Percentiles rank a stretch among this genome's conserved stretches.
These are phyloP conservation scores for Phytophthora crassamura DNA, from an alignment of 352 stramenopile species.

Conservation along the genomic window DNA sequence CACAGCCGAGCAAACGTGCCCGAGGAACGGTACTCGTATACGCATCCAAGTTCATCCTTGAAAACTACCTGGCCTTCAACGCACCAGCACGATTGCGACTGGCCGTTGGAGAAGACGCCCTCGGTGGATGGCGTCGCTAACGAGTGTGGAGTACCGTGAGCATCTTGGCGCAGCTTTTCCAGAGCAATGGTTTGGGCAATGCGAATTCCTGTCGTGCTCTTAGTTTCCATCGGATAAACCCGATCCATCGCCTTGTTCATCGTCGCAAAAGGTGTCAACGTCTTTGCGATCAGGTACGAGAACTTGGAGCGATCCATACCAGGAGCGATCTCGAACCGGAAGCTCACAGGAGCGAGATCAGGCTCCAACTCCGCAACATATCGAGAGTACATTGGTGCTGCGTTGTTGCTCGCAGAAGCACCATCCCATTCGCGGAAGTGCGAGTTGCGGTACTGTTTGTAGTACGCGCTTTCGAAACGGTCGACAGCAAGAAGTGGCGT, in stretches of 20 bases:
- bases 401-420: neutral
- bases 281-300: conserved; percentile 46
- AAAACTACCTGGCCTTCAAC: conserved; percentile 66
- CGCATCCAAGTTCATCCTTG: conserved; percentile 42
- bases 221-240: conserved; percentile 45
- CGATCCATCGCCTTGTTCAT: conserved; percentile 56
- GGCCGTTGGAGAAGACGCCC: conserved; percentile 23
- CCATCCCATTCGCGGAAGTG: conserved; percentile 58
- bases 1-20: conserved; percentile 53
- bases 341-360: conserved; percentile 29
- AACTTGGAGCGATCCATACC: conserved; percentile 68
- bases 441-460: conserved; percentile 53
- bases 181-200: conserved; percentile 54
- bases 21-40: conserved; percentile 71
- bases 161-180: conserved; percentile 47
- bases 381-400: conserved; percentile 12
- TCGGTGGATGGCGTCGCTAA: conserved; percentile 13
- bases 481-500: conserved; percentile 61
- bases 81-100: conserved; percentile 52
- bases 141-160: neutral
- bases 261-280: conserved; percentile 59
- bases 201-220: conserved; percentile 51
- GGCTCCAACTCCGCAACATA: conserved; percentile 46
- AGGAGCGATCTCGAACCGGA: conserved; percentile 56
- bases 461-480: conserved; percentile 67